Percentiles rank a stretch among this genome's conserved stretches.
Conservation (phyloP, 2,329 filamentous ascomycete genomes). For the Pseudocercospora vitis region DNA sequence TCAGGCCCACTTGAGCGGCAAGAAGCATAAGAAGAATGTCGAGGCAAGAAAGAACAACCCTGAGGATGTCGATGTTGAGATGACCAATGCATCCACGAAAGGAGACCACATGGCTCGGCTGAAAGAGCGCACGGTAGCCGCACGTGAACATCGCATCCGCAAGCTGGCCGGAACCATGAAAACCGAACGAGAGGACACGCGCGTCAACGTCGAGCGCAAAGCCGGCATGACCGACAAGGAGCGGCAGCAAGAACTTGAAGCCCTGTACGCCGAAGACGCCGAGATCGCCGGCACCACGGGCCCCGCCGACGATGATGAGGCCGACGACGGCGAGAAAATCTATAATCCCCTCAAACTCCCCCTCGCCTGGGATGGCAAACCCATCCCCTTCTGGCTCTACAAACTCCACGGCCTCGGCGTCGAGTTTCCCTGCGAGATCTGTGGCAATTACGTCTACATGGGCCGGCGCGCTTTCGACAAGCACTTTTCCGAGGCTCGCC, state of each 20-base stretch:
- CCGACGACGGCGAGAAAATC: conserved; percentile 71
- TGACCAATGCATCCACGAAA: conserved; percentile 23
- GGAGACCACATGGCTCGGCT: conserved; percentile 48
- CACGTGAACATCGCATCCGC: conserved; percentile 80
- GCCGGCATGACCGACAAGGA: conserved; percentile 98
- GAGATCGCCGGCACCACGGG: conserved; percentile 52
- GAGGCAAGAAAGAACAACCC: conserved; percentile 57
- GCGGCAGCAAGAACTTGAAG: conserved; percentile 88
- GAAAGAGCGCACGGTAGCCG: conserved; percentile 87
- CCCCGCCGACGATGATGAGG: conserved; percentile 62
- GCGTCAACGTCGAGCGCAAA: conserved; percentile 91
- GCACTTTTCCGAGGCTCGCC: conserved; percentile 91
- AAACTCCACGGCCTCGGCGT: conserved; percentile 93
- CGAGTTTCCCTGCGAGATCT: conserved; percentile 94
- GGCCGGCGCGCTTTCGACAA: conserved; percentile 94
- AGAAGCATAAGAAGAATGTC: conserved; percentile 87
- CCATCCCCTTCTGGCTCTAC: conserved; percentile 98
- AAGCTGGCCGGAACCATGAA: conserved; percentile 79
- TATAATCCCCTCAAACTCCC: conserved; percentile 97
- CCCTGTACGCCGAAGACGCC: conserved; percentile 67
- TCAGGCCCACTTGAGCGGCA: conserved; percentile 81
- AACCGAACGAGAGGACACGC: conserved; percentile 82
- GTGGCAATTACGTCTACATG: conserved; percentile 99
- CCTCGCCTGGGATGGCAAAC: conserved; percentile 96
- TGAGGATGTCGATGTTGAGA: conserved; percentile 33